phyloP scores from a whole-genome alignment of 768 basidiomycete species.

The Kwoniella heveanensis region DNA sequence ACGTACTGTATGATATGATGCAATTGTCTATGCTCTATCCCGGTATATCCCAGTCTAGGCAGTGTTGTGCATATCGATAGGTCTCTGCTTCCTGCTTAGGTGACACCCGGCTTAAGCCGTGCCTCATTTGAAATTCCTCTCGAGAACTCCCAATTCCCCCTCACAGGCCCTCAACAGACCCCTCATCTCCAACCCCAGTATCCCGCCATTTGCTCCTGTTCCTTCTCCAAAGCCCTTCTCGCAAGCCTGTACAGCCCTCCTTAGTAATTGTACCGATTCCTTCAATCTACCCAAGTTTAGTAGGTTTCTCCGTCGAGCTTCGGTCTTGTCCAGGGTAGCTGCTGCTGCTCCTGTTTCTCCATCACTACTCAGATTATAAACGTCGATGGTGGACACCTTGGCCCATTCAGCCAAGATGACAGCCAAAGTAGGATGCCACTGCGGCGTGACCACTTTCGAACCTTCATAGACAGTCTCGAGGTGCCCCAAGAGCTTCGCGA shows the following conservation, averaged over 20 bases:
- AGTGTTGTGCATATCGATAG: too few relatives aligned
- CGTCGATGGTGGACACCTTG: slow-evolving; percentile 64
- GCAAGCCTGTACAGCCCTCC: slow-evolving; percentile 66
- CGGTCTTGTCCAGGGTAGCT: not conserved
- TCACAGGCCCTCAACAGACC: slow-evolving; percentile 66
- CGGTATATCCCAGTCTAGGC: too few relatives aligned
- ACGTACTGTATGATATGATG: too few relatives aligned
- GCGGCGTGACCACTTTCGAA: slow-evolving; percentile 61
- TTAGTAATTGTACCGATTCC: slow-evolving; percentile 67
- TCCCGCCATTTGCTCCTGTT: slow-evolving; percentile 61
- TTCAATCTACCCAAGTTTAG: slow-evolving; percentile 61
- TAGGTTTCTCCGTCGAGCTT: slow-evolving; percentile 6
- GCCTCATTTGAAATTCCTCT: not conserved
- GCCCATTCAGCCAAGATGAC: slow-evolving; percentile 77
- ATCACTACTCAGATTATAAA: not conserved
- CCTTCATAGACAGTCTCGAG: slow-evolving; percentile 65
- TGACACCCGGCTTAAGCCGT: too few relatives aligned
- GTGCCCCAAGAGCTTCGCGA: slow-evolving; percentile 18
- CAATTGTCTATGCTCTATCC: too few relatives aligned
- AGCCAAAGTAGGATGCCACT: slow-evolving; percentile 76
- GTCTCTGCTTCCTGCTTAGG: too few relatives aligned
- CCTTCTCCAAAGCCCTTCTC: slow-evolving; percentile 70
- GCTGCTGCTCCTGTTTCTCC: too few relatives aligned
- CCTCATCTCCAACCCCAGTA: slow-evolving; percentile 68
- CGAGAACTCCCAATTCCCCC: slow-evolving; percentile 63